These are phyloP conservation scores for Trypethelium eluteriae DNA, from an alignment of 495 filamentous ascomycete species.

Conservation along the genomic window DNA sequence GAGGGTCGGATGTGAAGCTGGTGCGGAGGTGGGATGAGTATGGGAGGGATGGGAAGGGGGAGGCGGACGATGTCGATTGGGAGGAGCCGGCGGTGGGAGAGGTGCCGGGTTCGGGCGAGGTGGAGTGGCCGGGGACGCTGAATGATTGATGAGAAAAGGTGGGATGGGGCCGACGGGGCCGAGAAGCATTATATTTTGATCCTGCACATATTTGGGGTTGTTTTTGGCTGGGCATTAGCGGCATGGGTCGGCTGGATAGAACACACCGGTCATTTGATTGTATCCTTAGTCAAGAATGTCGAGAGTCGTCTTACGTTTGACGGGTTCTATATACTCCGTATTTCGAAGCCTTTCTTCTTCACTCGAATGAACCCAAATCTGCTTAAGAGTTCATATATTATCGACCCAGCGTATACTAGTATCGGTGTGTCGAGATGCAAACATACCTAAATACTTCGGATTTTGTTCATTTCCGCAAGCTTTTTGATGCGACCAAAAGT, in stretches of 20 bases:
- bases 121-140: not conserved
- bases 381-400: too few relatives aligned
- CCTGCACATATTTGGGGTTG: too few relatives aligned
- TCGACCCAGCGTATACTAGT: too few relatives aligned
- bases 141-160: not conserved
- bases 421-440: too few relatives aligned
- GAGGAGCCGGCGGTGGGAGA: not conserved
- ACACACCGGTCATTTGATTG: not conserved
- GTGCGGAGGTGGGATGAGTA: not conserved
- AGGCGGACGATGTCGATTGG: not conserved
- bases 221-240: not conserved
- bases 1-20: not conserved
- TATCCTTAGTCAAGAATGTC: not conserved
- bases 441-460: too few relatives aligned
- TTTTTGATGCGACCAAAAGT: too few relatives aligned
- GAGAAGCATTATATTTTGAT: too few relatives aligned
- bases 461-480: too few relatives aligned
- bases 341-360: not conserved
- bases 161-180: not conserved
- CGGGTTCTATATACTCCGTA: not conserved
- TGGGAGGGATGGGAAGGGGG: slow-evolving; percentile 6
- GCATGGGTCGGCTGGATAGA: not conserved
- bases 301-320: not conserved
- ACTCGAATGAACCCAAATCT: too few relatives aligned
- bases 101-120: too few relatives aligned